Evolutionary conservation across 352 stramenopile genomes (phyloP).

Genomic region (Phytophthora pseudosyringae): DNA sequence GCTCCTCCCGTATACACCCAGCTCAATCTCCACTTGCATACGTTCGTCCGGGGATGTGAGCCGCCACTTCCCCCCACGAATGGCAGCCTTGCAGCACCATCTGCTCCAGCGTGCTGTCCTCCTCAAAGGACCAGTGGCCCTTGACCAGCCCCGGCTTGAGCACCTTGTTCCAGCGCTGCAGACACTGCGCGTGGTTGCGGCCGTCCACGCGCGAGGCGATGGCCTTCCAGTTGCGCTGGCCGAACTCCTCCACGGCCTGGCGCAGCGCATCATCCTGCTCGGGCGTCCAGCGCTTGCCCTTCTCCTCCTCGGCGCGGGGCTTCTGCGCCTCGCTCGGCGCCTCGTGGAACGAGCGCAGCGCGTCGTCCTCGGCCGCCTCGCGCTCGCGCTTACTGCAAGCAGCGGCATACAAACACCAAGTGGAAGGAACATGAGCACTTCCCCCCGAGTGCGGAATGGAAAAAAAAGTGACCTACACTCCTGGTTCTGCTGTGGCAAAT

Average conservation of each 20-base stretch:
- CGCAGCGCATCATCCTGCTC: slow-evolving; percentile 82
- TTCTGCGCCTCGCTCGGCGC: slow-evolving; percentile 61
- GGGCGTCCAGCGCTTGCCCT: slow-evolving; percentile 72
- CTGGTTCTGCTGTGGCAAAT: slow-evolving; percentile 23
- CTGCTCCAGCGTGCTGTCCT: slow-evolving; percentile 88
- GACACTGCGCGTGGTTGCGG: slow-evolving; percentile 76
- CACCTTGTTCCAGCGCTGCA: slow-evolving; percentile 88
- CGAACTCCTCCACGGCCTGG: slow-evolving; percentile 74
- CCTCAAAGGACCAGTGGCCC: slow-evolving; percentile 92
- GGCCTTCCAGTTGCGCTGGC: slow-evolving; percentile 87
- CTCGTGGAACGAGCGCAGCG: slow-evolving; percentile 59
- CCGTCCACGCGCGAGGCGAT: slow-evolving; percentile 68
- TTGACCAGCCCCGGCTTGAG: slow-evolving; percentile 93
- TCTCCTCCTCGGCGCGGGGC: slow-evolving; percentile 54
- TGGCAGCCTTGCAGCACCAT: slow-evolving; percentile 80
- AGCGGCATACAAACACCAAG: slow-evolving; percentile 4
- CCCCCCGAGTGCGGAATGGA: slow-evolving; percentile 16
- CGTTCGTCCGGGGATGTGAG: slow-evolving; percentile 67
- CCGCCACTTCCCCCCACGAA: slow-evolving; percentile 72
- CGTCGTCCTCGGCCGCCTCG: slow-evolving; percentile 31
- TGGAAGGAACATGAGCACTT: slow-evolving; percentile 6
- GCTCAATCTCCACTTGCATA: slow-evolving; percentile 21
- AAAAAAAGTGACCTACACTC: slow-evolving; percentile 24
- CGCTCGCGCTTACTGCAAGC: slow-evolving; percentile 59
- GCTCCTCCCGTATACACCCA: not conserved